These are phyloP conservation scores for Didymella segeticola DNA, from an alignment of 2,329 filamentous ascomycete species.

Conservation along the genomic window DNA sequence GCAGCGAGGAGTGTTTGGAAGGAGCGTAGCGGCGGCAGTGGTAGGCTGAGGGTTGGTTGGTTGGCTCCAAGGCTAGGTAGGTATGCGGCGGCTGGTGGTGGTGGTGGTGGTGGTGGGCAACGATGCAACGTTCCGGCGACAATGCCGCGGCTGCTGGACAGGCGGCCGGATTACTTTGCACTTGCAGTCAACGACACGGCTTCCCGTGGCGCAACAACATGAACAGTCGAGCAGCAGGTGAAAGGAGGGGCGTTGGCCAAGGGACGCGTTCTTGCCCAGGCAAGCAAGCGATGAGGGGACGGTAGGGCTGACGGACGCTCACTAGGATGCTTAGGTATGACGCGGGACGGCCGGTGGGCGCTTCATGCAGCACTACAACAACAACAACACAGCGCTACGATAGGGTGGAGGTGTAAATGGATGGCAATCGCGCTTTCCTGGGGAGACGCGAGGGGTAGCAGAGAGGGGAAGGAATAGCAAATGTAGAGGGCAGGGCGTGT, in stretches of 20 bases:
- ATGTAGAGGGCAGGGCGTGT: neutral
- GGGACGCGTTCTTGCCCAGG: conserved; percentile 13
- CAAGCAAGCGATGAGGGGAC: conserved; percentile 13
- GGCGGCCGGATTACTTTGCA: neutral
- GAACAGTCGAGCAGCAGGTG: neutral
- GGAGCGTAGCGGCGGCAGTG: conserved; percentile 1
- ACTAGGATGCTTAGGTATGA: conserved; percentile 20
- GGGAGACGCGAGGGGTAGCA: neutral
- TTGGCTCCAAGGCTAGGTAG: neutral
- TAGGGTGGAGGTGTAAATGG: neutral
- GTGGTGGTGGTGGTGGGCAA: neutral
- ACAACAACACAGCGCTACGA: neutral
- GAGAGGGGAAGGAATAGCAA: neutral
- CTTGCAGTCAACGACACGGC: conserved; percentile 1
- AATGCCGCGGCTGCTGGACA: conserved; percentile 1
- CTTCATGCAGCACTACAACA: conserved; percentile 8
- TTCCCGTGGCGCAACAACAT: neutral
- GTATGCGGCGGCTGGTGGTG: too few relatives aligned
- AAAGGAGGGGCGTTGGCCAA: conserved; percentile 10
- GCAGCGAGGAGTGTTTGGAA: neutral
- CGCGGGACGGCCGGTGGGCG: conserved; percentile 19
- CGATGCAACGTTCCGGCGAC: conserved; percentile 6
- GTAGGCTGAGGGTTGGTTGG: neutral
- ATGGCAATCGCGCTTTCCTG: conserved; percentile 5
- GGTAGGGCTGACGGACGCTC: conserved; percentile 17